Evolutionary conservation across 805 yeast species (phyloP), one percentile per base, ranked within the genome.

Genomic region (Zygosaccharomyces lentus): DNA sequence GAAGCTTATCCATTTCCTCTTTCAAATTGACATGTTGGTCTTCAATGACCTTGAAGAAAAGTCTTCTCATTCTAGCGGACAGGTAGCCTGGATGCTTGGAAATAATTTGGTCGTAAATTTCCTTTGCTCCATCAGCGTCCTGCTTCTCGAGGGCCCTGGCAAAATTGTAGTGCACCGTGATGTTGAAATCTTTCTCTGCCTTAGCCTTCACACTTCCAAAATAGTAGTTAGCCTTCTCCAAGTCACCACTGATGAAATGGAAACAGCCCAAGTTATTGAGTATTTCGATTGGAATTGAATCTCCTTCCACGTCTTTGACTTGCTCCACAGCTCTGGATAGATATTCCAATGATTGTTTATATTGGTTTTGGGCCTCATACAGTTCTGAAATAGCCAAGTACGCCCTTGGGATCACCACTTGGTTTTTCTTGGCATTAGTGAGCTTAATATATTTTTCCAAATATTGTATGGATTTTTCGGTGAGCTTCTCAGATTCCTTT

Each of bases 191-290:
- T 24, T 56, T 54, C 7, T 47, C 40, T 3, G 69, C 58, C 6
- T 43, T 49, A 16, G 48, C 41, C 26, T 54, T 48, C 2, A 88
- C 81, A 34, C 62, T 61, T 47, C 74, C 67, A 58, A 87, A 86
- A 49, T 73, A 72, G 4, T 71, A 68, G 16, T 73, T 64, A 0
- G 97, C 82, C 4, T 76, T 77, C 2, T 73, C 80, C 42, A 66
- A 69, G 54, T 82, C 78, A 21, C 80, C 81, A 51, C 76, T 81
- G 51, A 81, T 71, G 59, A 85, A 84, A 47, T 86, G 78, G 65
- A 88, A 79, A 4, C 87, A 95, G 36, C 95, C 98, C 54, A 88
- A 72, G 57, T 93, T 93, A 61, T 88, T 89, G 57, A 81, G 72
- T 24, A 91, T 69, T 54, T 81, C 84, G 37, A 76, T 73, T 35